A percentile compares a stretch with the other conserved stretches of the same genome.
These are phyloP conservation scores for Pleurotus citrinopileatus DNA, from an alignment of 768 basidiomycete species.

Conservation along the genomic window DNA sequence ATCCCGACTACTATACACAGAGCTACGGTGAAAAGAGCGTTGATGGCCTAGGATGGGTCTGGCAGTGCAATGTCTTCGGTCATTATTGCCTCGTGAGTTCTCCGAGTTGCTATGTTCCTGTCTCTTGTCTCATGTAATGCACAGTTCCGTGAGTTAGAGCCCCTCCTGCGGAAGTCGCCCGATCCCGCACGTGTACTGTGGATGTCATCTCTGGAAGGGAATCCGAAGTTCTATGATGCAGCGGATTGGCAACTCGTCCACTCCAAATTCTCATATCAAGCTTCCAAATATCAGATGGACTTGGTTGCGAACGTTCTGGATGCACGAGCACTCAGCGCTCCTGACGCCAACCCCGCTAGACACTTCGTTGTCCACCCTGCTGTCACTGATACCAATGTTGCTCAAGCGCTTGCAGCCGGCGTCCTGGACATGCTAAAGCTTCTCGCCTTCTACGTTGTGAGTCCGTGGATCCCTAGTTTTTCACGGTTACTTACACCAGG, in stretches of 20 bases:
- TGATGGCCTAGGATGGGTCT: conserved; percentile 77
- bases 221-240: conserved; percentile 48
- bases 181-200: conserved; percentile 63
- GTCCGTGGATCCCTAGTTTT: conserved; percentile 20
- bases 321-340: conserved; percentile 29
- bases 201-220: conserved; percentile 73
- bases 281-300: conserved; percentile 76
- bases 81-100: conserved; percentile 72
- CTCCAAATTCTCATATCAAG: conserved; percentile 63
- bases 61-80: conserved; percentile 84
- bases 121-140: not conserved
- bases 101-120: not conserved
- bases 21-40: conserved; percentile 52
- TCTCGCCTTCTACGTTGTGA: conserved; percentile 60
- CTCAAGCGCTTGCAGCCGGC: conserved; percentile 39
- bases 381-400: conserved; percentile 63
- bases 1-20: conserved; percentile 59
- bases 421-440: conserved; percentile 48
- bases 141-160: conserved; percentile 64
- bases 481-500: not conserved
- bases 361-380: conserved; percentile 73
- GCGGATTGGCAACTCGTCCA: conserved; percentile 72
- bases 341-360: conserved; percentile 30
- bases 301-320: conserved; percentile 59
- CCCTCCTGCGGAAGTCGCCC: conserved; percentile 44